Conservation (phyloP, 2,329 filamentous ascomycete genomes). For the Aspergillus carbonarius region DNA sequence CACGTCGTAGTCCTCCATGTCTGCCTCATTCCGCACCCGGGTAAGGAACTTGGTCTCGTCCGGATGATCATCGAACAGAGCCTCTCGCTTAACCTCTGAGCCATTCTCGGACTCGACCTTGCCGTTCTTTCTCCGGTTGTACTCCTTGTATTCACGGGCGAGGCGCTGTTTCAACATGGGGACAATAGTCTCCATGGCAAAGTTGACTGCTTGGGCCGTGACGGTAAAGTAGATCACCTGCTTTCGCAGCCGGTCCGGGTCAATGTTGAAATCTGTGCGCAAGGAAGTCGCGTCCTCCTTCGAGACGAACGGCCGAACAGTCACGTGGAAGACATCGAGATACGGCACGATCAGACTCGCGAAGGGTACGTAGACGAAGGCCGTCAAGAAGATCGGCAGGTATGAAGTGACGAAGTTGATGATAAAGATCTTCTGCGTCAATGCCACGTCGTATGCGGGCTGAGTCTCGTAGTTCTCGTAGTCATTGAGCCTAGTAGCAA, state of each 20-base stretch:
- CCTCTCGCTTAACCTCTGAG: conserved; percentile 28
- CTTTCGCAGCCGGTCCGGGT: conserved; percentile 77
- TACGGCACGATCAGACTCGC: conserved; percentile 82
- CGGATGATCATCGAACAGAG: conserved; percentile 62
- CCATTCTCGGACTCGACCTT: conserved; percentile 20
- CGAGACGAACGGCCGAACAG: conserved; percentile 72
- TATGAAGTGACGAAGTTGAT: conserved; percentile 98
- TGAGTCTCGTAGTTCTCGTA: conserved; percentile 92
- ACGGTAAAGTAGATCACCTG: conserved; percentile 98
- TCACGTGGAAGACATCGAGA: conserved; percentile 78
- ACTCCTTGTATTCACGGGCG: conserved; percentile 65
- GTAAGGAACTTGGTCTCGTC: conserved; percentile 81
- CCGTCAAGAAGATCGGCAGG: conserved; percentile 82
- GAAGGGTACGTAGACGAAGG: conserved; percentile 94
- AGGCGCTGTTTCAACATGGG: conserved; percentile 81
- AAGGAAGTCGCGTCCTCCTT: conserved; percentile 67
- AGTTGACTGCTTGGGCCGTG: conserved; percentile 88
- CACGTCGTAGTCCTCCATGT: conserved; percentile 86
- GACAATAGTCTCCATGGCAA: conserved; percentile 80
- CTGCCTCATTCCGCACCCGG: conserved; percentile 80
- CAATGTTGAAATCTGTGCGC: conserved; percentile 70
- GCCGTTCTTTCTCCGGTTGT: conserved; percentile 29
- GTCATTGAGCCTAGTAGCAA: conserved; percentile 76
- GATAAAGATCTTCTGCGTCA: conserved; percentile 94
- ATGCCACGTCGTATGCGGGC: conserved; percentile 75